Base-by-base conservation (phyloP, 352 stramenopile genomes). In the Globisporangium echinulatum region DNA sequence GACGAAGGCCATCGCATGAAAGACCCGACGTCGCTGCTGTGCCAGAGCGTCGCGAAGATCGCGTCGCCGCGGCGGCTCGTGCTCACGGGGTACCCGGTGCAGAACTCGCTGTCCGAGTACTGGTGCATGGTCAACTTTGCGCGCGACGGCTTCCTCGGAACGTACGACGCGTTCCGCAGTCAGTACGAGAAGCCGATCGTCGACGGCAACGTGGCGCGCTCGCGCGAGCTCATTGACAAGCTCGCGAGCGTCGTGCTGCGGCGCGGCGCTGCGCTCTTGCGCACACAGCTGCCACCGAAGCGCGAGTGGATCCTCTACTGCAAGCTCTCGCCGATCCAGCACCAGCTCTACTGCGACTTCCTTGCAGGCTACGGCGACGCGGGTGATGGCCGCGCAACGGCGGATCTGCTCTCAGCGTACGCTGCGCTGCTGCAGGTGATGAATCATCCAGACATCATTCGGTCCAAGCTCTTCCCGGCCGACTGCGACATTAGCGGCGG, bases 41-140 rank as follows among this genome's bases (percentile, higher is more conserved):
- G 87, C 49, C 79, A 94, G 57, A 91, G 78, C 40, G 74, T 96
- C 38, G 72, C 69, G 46, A 77, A 89, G 49, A 86, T 96, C 55
- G 61, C 77, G 50, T 89, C 85, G 19, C 87, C 77, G 52, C 70
- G 81, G 36, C 79, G 94, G 6, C 63, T 98, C 9, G 79, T 98
- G 14, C 74, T 98, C 7, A 98, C 93, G 14, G 96, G 96, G 4
- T 98, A 97, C 43, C 96, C 96, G 2, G 86, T 98, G 49, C 87
- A 98, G 60, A 98, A 98, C 66, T 97, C 96, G 56, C 64, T 98
- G 36, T 86, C 86, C 1, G 88, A 96, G 58, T 96, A 96, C 58
- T 96, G 82, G 82, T 94, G 82, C 61, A 95, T 96, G 85, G 84
- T 96, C 10, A 91, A 95, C 66, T 96, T 96, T 70, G 84, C 83